These are phyloP conservation scores for Vigna trinervia DNA, from an alignment of 306 rosid genomes.

Conservation along the genomic window DNA sequence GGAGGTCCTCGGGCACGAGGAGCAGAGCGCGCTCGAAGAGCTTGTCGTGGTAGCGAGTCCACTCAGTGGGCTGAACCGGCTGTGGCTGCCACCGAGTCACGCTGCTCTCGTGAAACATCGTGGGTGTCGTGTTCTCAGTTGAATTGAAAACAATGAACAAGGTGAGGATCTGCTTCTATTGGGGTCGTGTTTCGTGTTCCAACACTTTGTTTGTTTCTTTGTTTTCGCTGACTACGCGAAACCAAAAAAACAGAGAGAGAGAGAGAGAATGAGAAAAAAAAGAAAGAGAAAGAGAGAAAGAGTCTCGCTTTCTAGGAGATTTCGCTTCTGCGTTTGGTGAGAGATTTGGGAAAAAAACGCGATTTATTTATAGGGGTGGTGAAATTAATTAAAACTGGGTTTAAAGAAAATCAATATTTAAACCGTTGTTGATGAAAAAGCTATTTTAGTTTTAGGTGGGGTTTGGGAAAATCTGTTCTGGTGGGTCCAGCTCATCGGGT, in stretches of 20 bases:
- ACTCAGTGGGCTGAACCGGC: slow-evolving; percentile 49
- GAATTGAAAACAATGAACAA: slow-evolving; percentile 27
- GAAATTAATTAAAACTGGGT: not conserved
- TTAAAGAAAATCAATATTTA: not conserved
- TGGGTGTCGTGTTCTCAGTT: slow-evolving; percentile 21
- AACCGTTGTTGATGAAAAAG: not conserved
- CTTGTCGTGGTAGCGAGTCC: slow-evolving; percentile 82
- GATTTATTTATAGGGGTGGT: not conserved
- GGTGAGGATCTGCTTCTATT: not conserved
- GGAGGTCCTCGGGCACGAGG: slow-evolving; percentile 56
- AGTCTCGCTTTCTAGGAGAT: slow-evolving; percentile 59
- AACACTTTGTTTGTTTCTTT: slow-evolving; percentile 11
- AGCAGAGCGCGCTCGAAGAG: slow-evolving; percentile 80
- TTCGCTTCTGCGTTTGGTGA: slow-evolving; percentile 58
- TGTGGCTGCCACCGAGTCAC: slow-evolving; percentile 46
- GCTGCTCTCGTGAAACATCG: slow-evolving; percentile 58
- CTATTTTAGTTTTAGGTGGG: slow-evolving; percentile 32
- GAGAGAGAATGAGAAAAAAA: not conserved
- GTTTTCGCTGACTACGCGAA: slow-evolving; percentile 21
- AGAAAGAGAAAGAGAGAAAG: not conserved
- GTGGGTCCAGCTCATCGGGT: slow-evolving; percentile 55
- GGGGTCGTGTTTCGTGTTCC: slow-evolving; percentile 32
- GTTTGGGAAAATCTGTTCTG: slow-evolving; percentile 47
- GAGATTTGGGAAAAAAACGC: slow-evolving; percentile 42
- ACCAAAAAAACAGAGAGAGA: not conserved